Conservation (phyloP, 176 grass and related monocot species). For the Paspalum vaginatum region DNA sequence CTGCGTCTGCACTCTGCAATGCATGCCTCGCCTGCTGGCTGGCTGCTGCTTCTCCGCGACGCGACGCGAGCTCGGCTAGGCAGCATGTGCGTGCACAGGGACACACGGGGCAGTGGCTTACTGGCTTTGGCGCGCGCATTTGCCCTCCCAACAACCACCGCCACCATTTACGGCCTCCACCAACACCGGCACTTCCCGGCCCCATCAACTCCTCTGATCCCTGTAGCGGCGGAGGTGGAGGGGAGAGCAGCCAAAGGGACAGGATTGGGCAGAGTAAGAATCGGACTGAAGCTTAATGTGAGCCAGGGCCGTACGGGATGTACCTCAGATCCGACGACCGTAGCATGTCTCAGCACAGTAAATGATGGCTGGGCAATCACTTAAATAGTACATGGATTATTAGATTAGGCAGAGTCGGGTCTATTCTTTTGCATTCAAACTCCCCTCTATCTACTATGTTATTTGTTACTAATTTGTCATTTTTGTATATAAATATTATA, state of each 20-base stretch:
- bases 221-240: neutral
- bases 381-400: too few relatives aligned
- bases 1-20: too few relatives aligned
- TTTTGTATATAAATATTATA: too few relatives aligned
- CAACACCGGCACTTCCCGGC: conserved; percentile 39
- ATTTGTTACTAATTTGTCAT: too few relatives aligned
- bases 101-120: conserved; percentile 16
- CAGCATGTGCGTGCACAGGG: conserved; percentile 37
- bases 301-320: neutral
- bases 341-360: neutral
- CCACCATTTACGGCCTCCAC: conserved; percentile 51
- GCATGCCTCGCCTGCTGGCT: neutral
- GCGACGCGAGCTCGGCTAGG: neutral
- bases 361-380: neutral
- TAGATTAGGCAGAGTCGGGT: too few relatives aligned
- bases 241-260: neutral
- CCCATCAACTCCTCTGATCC: conserved; percentile 49
- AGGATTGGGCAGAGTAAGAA: neutral
- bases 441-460: too few relatives aligned
- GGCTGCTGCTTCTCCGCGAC: neutral
- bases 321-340: neutral
- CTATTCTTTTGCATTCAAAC: too few relatives aligned
- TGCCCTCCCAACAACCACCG: conserved; percentile 49
- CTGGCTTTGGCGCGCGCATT: conserved; percentile 15
- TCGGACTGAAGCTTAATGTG: neutral